These are phyloP conservation scores for Hypoxylon lenormandii DNA, from an alignment of 495 filamentous ascomycete genomes.

Conservation along the genomic window DNA sequence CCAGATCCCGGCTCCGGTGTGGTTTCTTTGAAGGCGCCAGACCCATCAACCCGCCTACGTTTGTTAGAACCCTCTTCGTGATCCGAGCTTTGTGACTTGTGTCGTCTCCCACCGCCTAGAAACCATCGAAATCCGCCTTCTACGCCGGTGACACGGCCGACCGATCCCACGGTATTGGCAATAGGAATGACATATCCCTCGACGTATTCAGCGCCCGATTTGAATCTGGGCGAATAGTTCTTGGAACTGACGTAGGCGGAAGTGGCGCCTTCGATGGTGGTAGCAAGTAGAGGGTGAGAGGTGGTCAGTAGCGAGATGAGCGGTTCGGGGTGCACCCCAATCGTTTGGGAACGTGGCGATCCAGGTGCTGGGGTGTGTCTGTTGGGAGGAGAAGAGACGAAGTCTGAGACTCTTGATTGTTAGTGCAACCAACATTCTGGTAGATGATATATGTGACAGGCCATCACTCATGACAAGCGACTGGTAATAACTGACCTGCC, in stretches of 20 bases:
- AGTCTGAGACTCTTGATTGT: conserved; percentile 57
- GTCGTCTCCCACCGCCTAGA: conserved; percentile 64
- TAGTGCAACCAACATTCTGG: conserved; percentile 53
- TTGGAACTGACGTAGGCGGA: conserved; percentile 85
- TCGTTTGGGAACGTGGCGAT: conserved; percentile 43
- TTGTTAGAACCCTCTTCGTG: conserved; percentile 67
- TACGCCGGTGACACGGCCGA: conserved; percentile 83
- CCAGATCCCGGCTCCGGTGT: conserved; percentile 49
- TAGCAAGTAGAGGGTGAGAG: conserved; percentile 79
- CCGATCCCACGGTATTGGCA: conserved; percentile 81
- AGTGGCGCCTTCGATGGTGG: conserved; percentile 81
- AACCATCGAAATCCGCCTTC: conserved; percentile 85
- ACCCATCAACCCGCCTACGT: conserved; percentile 69
- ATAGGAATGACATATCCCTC: conserved; percentile 86
- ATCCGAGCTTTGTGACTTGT: conserved; percentile 57
- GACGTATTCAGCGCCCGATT: conserved; percentile 83
- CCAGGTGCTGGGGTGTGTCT: conserved; percentile 54
- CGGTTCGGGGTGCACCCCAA: conserved; percentile 69
- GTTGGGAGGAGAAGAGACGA: conserved; percentile 67
- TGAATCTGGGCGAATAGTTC: conserved; percentile 86
- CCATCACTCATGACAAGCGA: conserved; percentile 36
- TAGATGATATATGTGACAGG: conserved; percentile 18
- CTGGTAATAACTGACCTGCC: conserved; percentile 69
- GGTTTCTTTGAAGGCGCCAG: conserved; percentile 48
- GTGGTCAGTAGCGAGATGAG: conserved; percentile 82